Percentiles rank a stretch among this genome's conserved stretches.
These are phyloP conservation scores for Jamesozyma lodderae DNA, from an alignment of 805 yeast species.

Conservation along the genomic window DNA sequence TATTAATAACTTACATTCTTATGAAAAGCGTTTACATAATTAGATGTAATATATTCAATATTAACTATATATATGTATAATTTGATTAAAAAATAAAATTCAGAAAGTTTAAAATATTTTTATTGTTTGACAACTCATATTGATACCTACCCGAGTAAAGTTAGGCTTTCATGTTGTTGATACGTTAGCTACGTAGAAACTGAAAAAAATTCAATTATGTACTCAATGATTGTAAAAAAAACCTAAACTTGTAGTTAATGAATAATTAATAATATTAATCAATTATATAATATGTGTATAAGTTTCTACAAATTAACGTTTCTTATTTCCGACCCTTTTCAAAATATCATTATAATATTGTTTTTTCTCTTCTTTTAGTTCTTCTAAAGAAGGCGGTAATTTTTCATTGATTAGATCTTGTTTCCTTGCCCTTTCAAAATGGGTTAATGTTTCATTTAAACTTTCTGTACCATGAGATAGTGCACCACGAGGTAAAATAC, in stretches of 20 bases:
- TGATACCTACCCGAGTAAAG: too few relatives aligned
- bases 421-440: constrained; percentile 74
- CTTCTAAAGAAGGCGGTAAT: constrained; percentile 71
- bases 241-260: too few relatives aligned
- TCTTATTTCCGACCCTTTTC: constrained; percentile 3
- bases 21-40: constrained; percentile 94
- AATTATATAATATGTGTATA: not conserved
- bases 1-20: constrained; percentile 90
- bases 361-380: constrained; percentile 37
- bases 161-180: too few relatives aligned
- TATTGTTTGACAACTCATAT: too few relatives aligned
- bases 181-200: too few relatives aligned
- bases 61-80: too few relatives aligned
- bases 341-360: constrained; percentile 31
- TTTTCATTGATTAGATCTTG: constrained; percentile 82
- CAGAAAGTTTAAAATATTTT: too few relatives aligned
- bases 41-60: constrained; percentile 34
- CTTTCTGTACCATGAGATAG: constrained; percentile 78
- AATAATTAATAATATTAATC: not conserved
- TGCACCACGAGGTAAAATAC: constrained; percentile 79
- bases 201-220: too few relatives aligned
- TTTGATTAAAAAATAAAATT: too few relatives aligned
- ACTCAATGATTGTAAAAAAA: too few relatives aligned
- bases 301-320: not conserved
- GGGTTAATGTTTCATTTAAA: constrained; percentile 52